phyloP scores from a whole-genome alignment of 768 basidiomycete species.

The Rhizopogon salebrosus region DNA sequence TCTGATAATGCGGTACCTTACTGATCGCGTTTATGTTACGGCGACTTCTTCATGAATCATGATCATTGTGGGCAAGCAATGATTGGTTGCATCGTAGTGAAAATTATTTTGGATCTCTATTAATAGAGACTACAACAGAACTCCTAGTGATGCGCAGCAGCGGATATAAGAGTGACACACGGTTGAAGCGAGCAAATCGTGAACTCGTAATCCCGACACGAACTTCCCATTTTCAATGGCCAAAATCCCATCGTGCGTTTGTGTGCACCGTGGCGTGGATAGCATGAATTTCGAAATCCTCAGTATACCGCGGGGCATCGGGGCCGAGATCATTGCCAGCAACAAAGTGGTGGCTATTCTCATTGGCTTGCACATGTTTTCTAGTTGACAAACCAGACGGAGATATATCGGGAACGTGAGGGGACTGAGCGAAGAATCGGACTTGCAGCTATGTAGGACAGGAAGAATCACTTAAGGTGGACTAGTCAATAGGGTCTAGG shows the following conservation, averaged over 20 bases:
- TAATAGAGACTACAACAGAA: constrained; percentile 1
- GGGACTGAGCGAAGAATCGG: not conserved
- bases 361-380: not conserved
- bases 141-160: not conserved
- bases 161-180: not conserved
- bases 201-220: not conserved
- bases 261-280: constrained; percentile 28
- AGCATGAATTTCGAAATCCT: constrained; percentile 53
- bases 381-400: not conserved
- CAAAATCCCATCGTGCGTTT: not conserved
- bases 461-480: not conserved
- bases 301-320: constrained; percentile 38
- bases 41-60: not conserved
- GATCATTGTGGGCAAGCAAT: not conserved
- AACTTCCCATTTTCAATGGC: not conserved
- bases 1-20: constrained; percentile 1
- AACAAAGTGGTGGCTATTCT: not conserved
- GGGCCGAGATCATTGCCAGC: constrained; percentile 44
- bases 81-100: not conserved
- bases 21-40: constrained; percentile 1
- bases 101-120: not conserved
- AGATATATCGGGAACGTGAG: too few relatives aligned
- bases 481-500: not conserved
- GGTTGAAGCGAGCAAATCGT: not conserved
- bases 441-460: not conserved